phyloP scores from a whole-genome alignment of 371 early-diverging fungal genomes.

The Capillidium rhysosporum region DNA sequence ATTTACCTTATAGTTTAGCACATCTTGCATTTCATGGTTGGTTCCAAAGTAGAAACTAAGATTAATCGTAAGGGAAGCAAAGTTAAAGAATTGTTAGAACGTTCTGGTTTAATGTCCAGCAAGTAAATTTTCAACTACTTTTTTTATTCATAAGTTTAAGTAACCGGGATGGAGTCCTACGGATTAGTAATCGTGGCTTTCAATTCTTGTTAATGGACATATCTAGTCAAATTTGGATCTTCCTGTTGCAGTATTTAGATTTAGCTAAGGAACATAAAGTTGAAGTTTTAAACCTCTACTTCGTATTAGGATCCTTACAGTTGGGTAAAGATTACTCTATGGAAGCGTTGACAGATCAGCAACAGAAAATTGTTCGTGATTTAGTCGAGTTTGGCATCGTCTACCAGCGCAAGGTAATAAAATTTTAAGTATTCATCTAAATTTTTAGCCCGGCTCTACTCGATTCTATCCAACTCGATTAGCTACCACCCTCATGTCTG shows the following conservation, averaged over 20 bases:
- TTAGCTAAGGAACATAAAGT: conserved; percentile 69
- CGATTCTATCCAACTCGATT: conserved; percentile 83
- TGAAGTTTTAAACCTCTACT: conserved; percentile 76
- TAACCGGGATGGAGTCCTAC: conserved; percentile 14
- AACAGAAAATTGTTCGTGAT: conserved; percentile 69
- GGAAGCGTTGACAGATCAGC: conserved; percentile 62
- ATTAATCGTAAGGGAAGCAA: conserved; percentile 35
- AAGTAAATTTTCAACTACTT: conserved; percentile 12
- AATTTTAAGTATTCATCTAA: background rate
- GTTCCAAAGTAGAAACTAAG: conserved; percentile 39
- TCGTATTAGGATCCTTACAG: conserved; percentile 76
- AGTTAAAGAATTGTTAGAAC: conserved; percentile 49
- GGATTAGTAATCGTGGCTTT: conserved; percentile 88
- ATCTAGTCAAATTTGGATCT: conserved; percentile 86
- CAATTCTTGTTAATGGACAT: conserved; percentile 88
- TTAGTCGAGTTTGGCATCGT: conserved; percentile 75
- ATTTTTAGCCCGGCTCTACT: conserved; percentile 31
- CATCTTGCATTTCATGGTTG: conserved; percentile 87
- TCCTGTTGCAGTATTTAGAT: conserved; percentile 78
- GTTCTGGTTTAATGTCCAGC: conserved; percentile 57
- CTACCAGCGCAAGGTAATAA: conserved; percentile 60
- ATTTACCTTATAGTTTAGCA: conserved; percentile 15
- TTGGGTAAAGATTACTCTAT: conserved; percentile 75
- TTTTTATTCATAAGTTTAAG: background rate
- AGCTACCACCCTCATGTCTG: conserved; percentile 78